Conservation (phyloP, 768 basidiomycete species). For the Agrocybe chaxingu region DNA sequence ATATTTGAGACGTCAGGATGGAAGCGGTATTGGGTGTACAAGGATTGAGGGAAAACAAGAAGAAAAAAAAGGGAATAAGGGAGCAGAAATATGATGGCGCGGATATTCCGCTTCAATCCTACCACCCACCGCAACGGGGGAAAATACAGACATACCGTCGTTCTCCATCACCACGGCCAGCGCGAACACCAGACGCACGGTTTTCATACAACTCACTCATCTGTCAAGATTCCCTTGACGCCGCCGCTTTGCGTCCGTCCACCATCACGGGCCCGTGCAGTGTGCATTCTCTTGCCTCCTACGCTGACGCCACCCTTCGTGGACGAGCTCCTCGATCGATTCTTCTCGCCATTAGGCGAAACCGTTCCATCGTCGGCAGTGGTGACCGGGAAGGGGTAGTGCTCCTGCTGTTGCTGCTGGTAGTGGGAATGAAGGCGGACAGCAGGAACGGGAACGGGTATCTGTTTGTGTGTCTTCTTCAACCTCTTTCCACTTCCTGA, state of each 20-base stretch:
- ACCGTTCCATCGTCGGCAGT: conserved; percentile 27
- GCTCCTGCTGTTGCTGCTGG: conserved; percentile 25
- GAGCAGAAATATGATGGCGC: not conserved
- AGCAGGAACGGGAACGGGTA: conserved; percentile 39
- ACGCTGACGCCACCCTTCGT: conserved; percentile 17
- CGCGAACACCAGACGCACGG: not conserved
- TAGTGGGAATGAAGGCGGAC: conserved; percentile 34
- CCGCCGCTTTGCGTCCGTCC: conserved; percentile 85
- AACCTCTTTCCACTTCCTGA: conserved; percentile 22
- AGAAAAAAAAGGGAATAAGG: not conserved
- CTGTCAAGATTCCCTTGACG: conserved; percentile 68
- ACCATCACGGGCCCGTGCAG: conserved; percentile 70
- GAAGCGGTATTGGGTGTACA: too few species aligned
- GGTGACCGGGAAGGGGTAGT: conserved; percentile 67
- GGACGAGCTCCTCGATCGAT: conserved; percentile 18
- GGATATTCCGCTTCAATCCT: too few species aligned
- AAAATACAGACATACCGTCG: too few species aligned
- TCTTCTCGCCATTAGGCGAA: conserved; percentile 9
- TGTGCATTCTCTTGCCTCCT: conserved; percentile 54
- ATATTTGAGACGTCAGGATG: too few species aligned
- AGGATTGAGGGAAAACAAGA: not conserved
- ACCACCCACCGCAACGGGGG: too few species aligned
- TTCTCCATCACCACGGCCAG: too few species aligned
- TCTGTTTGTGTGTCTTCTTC: conserved; percentile 39
- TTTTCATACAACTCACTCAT: conserved; percentile 20